Percentiles rank a stretch among this genome's conserved stretches.
Evolutionary conservation across 257 asterid genomes (phyloP).

Genomic region (Thymus quinquecostatus): DNA sequence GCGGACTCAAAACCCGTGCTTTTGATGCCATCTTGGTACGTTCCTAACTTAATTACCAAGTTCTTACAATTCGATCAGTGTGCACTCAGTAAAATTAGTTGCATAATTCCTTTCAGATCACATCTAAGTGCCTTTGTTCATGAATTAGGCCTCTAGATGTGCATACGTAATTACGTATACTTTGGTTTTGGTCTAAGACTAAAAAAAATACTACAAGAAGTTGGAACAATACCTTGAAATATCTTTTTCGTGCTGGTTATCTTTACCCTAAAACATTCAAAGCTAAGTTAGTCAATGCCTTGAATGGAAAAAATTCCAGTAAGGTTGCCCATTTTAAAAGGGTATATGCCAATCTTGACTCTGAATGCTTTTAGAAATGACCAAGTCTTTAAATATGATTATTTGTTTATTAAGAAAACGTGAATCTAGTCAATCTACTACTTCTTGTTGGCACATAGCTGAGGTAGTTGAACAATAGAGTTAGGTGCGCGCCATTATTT

Average conservation of each 20-base stretch:
- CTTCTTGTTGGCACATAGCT: constrained; percentile 16
- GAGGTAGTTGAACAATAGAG: constrained; percentile 40
- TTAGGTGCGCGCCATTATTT: constrained; percentile 33
- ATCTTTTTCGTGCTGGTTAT: not conserved
- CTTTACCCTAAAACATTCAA: not conserved
- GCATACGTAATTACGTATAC: too few relatives aligned
- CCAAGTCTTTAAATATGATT: not conserved
- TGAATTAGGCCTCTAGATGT: not conserved
- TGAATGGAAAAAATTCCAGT: not conserved
- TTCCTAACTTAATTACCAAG: not conserved
- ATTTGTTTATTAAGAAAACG: not conserved
- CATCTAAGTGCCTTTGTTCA: too few relatives aligned
- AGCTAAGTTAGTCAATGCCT: not conserved
- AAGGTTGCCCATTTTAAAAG: not conserved
- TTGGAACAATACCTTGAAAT: not conserved
- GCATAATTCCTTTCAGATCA: not conserved
- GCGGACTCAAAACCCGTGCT: constrained; percentile 87
- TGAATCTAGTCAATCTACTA: constrained; percentile 8
- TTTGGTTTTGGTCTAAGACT: not conserved
- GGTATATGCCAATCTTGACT: not conserved
- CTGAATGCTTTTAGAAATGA: not conserved
- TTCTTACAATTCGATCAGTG: not conserved
- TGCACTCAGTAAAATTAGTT: too few relatives aligned
- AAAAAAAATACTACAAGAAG: not conserved
- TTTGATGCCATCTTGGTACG: constrained; percentile 83